These are phyloP conservation scores for Chlorella sp. DNA, from an alignment of 139 green algal species.

Conservation along the genomic window DNA sequence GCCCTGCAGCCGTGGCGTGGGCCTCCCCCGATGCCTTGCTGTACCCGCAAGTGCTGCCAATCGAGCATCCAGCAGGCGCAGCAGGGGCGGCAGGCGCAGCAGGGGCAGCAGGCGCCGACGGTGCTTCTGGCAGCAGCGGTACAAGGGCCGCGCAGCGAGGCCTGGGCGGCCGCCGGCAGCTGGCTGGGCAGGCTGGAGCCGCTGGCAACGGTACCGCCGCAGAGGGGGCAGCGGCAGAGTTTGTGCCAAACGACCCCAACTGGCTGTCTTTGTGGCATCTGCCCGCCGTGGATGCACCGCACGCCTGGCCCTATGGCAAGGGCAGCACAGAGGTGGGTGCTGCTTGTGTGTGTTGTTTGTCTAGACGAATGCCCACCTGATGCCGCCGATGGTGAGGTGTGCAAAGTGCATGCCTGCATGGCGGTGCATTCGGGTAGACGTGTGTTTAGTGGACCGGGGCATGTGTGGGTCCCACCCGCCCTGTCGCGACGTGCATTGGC, in stretches of 20 bases:
- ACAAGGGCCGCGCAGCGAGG: neutral
- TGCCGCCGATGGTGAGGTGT: too few relatives aligned
- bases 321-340: neutral
- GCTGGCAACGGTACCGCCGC: neutral
- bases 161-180: too few relatives aligned
- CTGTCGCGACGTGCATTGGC: too few relatives aligned
- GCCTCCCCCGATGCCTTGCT: neutral
- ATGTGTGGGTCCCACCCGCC: too few relatives aligned
- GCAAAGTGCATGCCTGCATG: too few relatives aligned
- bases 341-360: neutral
- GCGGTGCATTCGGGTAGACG: too few relatives aligned
- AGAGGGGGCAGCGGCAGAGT: neutral
- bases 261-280: neutral
- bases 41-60: neutral
- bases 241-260: neutral
- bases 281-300: neutral
- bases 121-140: neutral
- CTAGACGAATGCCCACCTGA: too few relatives aligned
- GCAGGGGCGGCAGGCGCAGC: neutral
- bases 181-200: neutral
- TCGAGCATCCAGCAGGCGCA: neutral
- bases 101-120: neutral
- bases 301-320: conserved; percentile 7
- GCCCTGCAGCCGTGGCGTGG: neutral
- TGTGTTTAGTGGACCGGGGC: too few relatives aligned